Conservation (phyloP, 257 asterid species). For the Solanum ossicruentum region DNA sequence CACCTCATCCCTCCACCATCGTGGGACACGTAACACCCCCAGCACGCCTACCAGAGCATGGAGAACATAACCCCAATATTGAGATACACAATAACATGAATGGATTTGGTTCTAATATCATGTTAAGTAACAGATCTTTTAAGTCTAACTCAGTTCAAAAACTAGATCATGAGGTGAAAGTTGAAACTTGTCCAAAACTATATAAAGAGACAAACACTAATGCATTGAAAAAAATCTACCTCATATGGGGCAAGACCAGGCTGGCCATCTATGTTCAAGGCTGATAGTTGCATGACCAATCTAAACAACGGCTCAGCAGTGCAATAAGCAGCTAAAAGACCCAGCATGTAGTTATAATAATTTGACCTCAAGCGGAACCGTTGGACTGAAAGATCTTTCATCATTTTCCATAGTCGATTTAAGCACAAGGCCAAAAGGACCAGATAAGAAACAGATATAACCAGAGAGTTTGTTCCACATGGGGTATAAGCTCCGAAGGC, state of each 20-base stretch:
- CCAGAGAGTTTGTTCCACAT: slow-evolving; percentile 71
- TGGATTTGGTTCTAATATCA: background rate
- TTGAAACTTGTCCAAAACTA: background rate
- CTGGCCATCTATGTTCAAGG: slow-evolving; percentile 57
- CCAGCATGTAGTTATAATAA: slow-evolving; percentile 58
- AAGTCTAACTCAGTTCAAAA: background rate
- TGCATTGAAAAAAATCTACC: background rate
- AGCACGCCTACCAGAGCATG: background rate
- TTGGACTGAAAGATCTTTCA: slow-evolving; percentile 48
- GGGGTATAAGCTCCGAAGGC: slow-evolving; percentile 91
- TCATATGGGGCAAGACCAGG: slow-evolving; percentile 69
- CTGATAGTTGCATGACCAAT: slow-evolving; percentile 67
- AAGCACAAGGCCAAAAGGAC: slow-evolving; percentile 59
- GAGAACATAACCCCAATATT: background rate
- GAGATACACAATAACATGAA: background rate
- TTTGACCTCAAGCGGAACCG: slow-evolving; percentile 68
- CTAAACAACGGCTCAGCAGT: slow-evolving; percentile 67
- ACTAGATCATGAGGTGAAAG: background rate
- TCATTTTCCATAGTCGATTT: slow-evolving; percentile 42
- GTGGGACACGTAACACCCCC: background rate
- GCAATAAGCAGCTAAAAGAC: slow-evolving; percentile 64
- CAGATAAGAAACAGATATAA: slow-evolving; percentile 52
- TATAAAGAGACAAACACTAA: background rate
- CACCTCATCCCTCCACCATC: background rate
- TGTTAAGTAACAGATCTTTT: background rate